These are phyloP conservation scores for Emydomyces testavorans DNA, from an alignment of 2,329 filamentous ascomycete genomes.

Conservation along the genomic window DNA sequence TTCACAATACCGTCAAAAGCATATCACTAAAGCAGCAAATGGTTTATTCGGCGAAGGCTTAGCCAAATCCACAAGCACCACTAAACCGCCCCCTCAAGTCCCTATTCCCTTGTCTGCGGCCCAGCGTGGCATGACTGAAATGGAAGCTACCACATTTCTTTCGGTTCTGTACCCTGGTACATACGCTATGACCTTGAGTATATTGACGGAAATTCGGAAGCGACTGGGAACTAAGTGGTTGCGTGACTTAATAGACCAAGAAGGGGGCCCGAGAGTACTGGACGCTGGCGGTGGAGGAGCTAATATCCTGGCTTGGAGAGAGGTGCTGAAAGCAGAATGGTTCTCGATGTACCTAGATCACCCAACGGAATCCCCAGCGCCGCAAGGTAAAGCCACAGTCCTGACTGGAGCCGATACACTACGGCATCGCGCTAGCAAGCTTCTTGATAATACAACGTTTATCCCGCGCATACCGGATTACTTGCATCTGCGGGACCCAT, in stretches of 20 bases:
- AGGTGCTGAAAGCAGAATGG: slow-evolving; percentile 73
- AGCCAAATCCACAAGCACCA: slow-evolving; percentile 64
- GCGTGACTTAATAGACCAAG: slow-evolving; percentile 43
- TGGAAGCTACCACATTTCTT: slow-evolving; percentile 50
- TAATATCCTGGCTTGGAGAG: slow-evolving; percentile 51
- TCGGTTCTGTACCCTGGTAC: slow-evolving; percentile 50
- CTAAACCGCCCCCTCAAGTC: slow-evolving; percentile 37
- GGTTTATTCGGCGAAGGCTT: slow-evolving; percentile 61
- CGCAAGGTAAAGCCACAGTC: slow-evolving; percentile 66
- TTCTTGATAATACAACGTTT: slow-evolving; percentile 84
- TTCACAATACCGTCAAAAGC: slow-evolving; percentile 55
- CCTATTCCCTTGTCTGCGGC: slow-evolving; percentile 47
- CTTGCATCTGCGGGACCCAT: slow-evolving; percentile 49
- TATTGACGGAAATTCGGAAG: slow-evolving; percentile 49
- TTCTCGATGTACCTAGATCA: slow-evolving; percentile 47
- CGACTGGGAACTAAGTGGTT: slow-evolving; percentile 50
- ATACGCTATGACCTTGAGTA: slow-evolving; percentile 47
- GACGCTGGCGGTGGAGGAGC: slow-evolving; percentile 53
- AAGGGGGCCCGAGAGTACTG: slow-evolving; percentile 47
- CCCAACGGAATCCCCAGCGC: slow-evolving; percentile 34
- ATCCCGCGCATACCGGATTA: slow-evolving; percentile 86
- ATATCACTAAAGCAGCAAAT: slow-evolving; percentile 62
- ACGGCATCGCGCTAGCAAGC: slow-evolving; percentile 59
- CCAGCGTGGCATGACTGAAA: slow-evolving; percentile 47
- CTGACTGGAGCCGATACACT: slow-evolving; percentile 65